Conservation (phyloP, 371 early-diverging fungal genomes). For the Haplosporangium sp. region DNA sequence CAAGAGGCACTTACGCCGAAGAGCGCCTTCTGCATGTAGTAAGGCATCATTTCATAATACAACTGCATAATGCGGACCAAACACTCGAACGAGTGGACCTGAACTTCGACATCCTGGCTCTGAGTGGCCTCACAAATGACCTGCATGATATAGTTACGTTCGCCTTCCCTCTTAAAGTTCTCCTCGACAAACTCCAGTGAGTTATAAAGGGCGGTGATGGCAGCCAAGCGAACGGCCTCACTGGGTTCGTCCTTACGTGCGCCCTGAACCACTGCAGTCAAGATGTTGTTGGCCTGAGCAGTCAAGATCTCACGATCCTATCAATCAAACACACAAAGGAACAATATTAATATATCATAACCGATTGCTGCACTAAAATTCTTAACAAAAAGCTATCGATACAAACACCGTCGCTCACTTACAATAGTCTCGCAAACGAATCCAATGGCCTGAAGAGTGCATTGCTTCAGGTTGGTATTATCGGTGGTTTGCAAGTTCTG, state of each 20-base stretch:
- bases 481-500: slow-evolving; percentile 73
- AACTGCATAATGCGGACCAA: slow-evolving; percentile 94
- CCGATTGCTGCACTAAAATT: background rate
- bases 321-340: background rate
- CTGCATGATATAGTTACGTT: slow-evolving; percentile 97
- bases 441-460: slow-evolving; percentile 90
- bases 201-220: slow-evolving; percentile 90
- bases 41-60: slow-evolving; percentile 94
- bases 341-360: slow-evolving; percentile 1
- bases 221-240: slow-evolving; percentile 87
- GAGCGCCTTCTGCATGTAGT: slow-evolving; percentile 95
- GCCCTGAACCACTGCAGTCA: slow-evolving; percentile 94
- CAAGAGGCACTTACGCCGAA: slow-evolving; percentile 72
- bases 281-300: slow-evolving; percentile 84
- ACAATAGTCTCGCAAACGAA: slow-evolving; percentile 91
- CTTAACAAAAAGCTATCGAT: background rate
- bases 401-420: slow-evolving; percentile 33
- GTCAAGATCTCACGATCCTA: slow-evolving; percentile 83
- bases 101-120: slow-evolving; percentile 75
- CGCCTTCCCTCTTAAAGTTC: slow-evolving; percentile 93
- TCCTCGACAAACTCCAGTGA: slow-evolving; percentile 92
- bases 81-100: slow-evolving; percentile 92
- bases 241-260: slow-evolving; percentile 91
- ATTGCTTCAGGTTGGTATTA: slow-evolving; percentile 73
- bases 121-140: slow-evolving; percentile 97